phyloP scores from a whole-genome alignment of 1,284 basidiomycete species.

The Puccinia horiana region DNA sequence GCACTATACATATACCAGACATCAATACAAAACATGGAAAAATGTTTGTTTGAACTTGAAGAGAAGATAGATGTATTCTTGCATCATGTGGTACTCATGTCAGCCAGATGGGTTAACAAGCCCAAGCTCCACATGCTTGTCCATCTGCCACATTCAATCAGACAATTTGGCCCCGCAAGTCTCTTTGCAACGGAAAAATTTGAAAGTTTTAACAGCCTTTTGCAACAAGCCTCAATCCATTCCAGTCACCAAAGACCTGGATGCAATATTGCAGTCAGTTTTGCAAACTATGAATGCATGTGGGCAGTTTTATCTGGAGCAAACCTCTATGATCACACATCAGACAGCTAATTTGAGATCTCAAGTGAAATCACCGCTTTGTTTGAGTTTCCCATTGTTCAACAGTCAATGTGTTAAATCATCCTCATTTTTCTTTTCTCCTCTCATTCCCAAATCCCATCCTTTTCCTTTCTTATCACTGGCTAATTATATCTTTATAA shows the following conservation, averaged over 20 bases:
- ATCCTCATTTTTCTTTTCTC: no score
- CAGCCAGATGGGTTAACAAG: slow-evolving; percentile 60
- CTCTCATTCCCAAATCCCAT: no score
- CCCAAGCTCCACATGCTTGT: slow-evolving; percentile 58
- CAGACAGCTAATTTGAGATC: no score
- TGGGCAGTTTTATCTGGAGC: background rate
- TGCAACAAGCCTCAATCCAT: no score
- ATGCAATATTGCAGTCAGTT: background rate
- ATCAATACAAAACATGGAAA: background rate
- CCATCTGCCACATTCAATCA: slow-evolving; percentile 53
- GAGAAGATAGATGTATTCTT: background rate
- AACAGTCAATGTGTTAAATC: no score
- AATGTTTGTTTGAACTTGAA: background rate
- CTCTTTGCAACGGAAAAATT: slow-evolving; percentile 9
- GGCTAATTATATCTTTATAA: no score
- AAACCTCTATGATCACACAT: background rate
- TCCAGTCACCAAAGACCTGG: no score
- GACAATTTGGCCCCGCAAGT: background rate
- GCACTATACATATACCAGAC: background rate
- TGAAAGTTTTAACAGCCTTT: no score
- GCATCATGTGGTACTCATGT: background rate
- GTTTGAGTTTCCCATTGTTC: no score
- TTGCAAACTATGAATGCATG: background rate
- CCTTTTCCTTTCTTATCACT: no score
- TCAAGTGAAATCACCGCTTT: no score